Evolutionary conservation across 495 filamentous ascomycete genomes (phyloP).

Genomic region (Xylaria curta): DNA sequence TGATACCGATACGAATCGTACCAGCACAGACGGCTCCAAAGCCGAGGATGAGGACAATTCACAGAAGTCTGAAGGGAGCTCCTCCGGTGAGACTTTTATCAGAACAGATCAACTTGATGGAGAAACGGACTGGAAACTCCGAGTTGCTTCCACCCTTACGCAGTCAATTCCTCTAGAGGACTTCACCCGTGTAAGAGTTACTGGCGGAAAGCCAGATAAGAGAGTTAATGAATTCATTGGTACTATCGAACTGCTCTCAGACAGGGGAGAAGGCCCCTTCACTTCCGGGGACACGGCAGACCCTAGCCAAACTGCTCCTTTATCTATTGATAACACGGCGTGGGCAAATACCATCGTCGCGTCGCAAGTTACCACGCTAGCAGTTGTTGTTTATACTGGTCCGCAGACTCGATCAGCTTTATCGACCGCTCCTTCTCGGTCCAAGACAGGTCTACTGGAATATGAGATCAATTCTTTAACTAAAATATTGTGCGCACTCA

Average conservation of each 20-base stretch:
- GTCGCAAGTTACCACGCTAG: constrained; percentile 84
- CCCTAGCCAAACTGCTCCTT: constrained; percentile 64
- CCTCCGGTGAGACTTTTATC: constrained; percentile 90
- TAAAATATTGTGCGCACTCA: constrained; percentile 92
- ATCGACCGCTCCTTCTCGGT: constrained; percentile 88
- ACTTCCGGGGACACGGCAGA: constrained; percentile 34
- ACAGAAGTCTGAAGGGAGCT: constrained; percentile 36
- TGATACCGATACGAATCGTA: constrained; percentile 41
- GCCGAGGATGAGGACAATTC: constrained; percentile 26
- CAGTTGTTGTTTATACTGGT: constrained; percentile 92
- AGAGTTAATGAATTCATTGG: constrained; percentile 94
- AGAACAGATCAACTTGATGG: constrained; percentile 97
- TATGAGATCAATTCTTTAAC: constrained; percentile 98
- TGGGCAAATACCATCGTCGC: constrained; percentile 99
- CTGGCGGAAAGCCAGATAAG: constrained; percentile 85
- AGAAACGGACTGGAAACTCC: constrained; percentile 98
- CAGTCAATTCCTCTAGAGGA: constrained; percentile 73
- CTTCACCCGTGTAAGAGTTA: constrained; percentile 75
- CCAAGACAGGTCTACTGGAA: constrained; percentile 91
- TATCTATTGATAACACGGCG: constrained; percentile 96
- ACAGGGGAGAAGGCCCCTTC: constrained; percentile 46
- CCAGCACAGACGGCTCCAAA: constrained; percentile 20
- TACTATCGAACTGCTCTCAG: constrained; percentile 69
- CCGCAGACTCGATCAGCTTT: constrained; percentile 93
- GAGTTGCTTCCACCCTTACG: constrained; percentile 81